Evolutionary conservation across 306 rosid species (phyloP).

Genomic region (Arachis stenosperma): DNA sequence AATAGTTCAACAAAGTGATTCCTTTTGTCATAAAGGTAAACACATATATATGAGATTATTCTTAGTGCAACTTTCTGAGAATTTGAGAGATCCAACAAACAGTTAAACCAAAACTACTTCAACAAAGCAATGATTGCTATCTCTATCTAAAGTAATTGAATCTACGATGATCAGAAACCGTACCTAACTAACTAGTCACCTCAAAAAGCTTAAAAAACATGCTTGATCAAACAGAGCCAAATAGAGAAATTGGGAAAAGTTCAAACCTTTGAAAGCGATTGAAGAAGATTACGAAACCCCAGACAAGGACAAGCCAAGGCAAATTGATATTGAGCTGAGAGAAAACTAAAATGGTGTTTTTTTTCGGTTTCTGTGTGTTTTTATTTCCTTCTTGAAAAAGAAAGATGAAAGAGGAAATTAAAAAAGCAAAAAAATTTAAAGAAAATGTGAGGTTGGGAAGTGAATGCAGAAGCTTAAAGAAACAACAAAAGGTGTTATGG

Average conservation of each 20-base stretch:
- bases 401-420: background rate
- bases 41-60: background rate
- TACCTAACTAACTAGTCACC: conserved; percentile 8
- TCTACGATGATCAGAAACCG: conserved; percentile 21
- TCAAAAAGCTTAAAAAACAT: conserved; percentile 14
- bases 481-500: conserved; percentile 39
- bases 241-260: conserved; percentile 41
- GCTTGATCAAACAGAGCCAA: conserved; percentile 45
- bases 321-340: conserved; percentile 19
- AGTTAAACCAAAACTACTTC: conserved; percentile 6
- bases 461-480: conserved; percentile 67
- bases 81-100: conserved; percentile 5
- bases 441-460: conserved; percentile 44
- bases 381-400: background rate
- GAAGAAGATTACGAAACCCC: conserved; percentile 32
- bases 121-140: conserved; percentile 19
- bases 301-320: conserved; percentile 34
- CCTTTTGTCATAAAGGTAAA: background rate
- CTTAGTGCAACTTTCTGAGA: conserved; percentile 11
- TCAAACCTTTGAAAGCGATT: conserved; percentile 52
- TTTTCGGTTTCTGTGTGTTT: background rate
- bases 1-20: conserved; percentile 16
- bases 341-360: background rate
- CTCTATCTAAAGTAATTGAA: conserved; percentile 2
- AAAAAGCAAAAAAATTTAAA: conserved; percentile 9